phyloP scores from a whole-genome alignment of 768 basidiomycete genomes.

The Guyanaporus albipodus region DNA sequence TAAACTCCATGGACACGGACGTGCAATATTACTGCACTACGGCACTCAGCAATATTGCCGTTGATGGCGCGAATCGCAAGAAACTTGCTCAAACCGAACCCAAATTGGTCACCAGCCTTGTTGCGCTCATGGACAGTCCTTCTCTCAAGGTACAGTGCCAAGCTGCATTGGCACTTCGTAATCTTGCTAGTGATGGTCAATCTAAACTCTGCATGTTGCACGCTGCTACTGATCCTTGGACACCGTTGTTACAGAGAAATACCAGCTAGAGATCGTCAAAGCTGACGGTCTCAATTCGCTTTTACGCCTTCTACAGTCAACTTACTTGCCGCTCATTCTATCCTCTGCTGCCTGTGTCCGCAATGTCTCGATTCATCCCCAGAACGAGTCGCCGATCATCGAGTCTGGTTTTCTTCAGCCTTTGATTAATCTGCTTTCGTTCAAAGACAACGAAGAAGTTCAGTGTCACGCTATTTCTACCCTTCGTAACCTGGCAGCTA shows the following conservation, averaged over 20 bases:
- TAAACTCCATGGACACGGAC: conserved; percentile 97
- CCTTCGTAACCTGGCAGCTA: conserved; percentile 92
- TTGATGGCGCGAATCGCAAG: conserved; percentile 92
- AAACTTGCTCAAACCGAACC: conserved; percentile 93
- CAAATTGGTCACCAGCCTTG: conserved; percentile 89
- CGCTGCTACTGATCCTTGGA: conserved; percentile 1
- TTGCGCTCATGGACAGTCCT: conserved; percentile 93
- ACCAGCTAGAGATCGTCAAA: conserved; percentile 97
- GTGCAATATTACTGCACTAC: conserved; percentile 99
- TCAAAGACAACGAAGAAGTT: conserved; percentile 99
- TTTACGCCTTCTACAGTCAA: conserved; percentile 90
- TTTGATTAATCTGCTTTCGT: conserved; percentile 90
- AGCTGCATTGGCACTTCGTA: conserved; percentile 91
- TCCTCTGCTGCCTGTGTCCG: conserved; percentile 98
- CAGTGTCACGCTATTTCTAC: conserved; percentile 99
- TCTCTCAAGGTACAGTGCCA: conserved; percentile 99
- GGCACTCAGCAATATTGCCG: conserved; percentile 96
- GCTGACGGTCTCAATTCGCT: conserved; percentile 89
- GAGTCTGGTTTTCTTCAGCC: conserved; percentile 97
- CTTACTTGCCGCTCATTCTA: conserved; percentile 95
- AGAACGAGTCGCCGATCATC: conserved; percentile 98
- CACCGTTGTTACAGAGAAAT: conserved; percentile 67
- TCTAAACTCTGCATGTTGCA: conserved; percentile 14
- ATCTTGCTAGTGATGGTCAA: conserved; percentile 93
- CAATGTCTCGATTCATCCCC: conserved; percentile 97